Percentiles rank a stretch among this genome's conserved stretches.
phyloP scores from a whole-genome alignment of 176 grass and related monocot species.

The Bothriochloa decipiens region DNA sequence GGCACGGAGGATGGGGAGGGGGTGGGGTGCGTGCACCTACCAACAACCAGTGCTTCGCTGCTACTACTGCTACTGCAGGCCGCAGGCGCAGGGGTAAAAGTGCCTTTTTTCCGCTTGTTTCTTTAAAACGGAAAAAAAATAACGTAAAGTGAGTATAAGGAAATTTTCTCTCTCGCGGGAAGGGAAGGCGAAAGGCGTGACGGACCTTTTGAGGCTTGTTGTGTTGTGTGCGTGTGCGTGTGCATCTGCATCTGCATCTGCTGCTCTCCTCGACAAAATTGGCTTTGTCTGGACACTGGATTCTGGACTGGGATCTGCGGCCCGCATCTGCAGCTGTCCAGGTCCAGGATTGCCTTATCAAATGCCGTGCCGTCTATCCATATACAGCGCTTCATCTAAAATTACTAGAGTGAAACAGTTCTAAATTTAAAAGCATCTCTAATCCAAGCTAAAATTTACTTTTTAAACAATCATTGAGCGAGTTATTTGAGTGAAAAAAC shows the following conservation, averaged over 20 bases:
- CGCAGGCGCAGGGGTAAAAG: not conserved
- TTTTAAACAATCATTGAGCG: no score
- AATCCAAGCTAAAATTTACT: no score
- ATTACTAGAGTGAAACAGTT: no score
- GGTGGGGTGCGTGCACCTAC: slow-evolving; percentile 51
- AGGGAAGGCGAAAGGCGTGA: slow-evolving; percentile 13
- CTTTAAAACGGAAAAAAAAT: not conserved
- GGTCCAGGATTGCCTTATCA: no score
- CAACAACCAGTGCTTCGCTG: slow-evolving; percentile 38
- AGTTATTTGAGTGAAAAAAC: no score
- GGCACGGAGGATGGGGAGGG: not conserved
- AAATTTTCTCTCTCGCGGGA: not conserved
- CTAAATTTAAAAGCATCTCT: not conserved
- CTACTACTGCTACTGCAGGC: not conserved
- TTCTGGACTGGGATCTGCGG: slow-evolving; percentile 12
- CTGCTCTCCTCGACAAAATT: not conserved
- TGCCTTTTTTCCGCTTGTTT: not conserved
- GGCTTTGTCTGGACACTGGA: not conserved
- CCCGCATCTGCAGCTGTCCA: not conserved
- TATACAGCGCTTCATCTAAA: no score
- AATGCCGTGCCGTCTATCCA: not conserved
- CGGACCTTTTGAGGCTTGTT: not conserved
- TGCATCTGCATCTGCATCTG: slow-evolving; percentile 23
- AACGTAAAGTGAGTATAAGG: not conserved
- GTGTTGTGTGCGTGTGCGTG: not conserved